phyloP scores from a whole-genome alignment of 2,329 filamentous ascomycete species.

The Talaromyces sp. region DNA sequence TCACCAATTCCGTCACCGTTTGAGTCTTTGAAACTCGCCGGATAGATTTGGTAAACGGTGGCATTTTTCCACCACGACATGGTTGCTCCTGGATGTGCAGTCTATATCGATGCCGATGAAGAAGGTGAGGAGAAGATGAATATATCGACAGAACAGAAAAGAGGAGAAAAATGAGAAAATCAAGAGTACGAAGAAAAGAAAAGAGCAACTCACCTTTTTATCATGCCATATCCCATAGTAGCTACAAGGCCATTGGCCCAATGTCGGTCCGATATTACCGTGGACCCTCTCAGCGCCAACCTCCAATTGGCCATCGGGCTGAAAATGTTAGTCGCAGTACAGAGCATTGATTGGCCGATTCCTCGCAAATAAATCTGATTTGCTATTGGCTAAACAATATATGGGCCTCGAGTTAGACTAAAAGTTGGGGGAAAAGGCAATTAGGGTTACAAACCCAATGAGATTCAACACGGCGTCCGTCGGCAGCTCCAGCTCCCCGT shows the following conservation, averaged over 20 bases:
- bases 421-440: background rate
- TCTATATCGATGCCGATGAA: background rate
- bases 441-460: background rate
- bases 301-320: background rate
- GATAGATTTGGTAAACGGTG: slow-evolving; percentile 29
- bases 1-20: slow-evolving; percentile 33
- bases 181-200: background rate
- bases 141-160: background rate
- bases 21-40: slow-evolving; percentile 32
- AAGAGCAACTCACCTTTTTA: background rate
- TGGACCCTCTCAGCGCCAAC: background rate
- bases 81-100: slow-evolving; percentile 22
- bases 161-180: background rate
- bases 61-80: slow-evolving; percentile 37
- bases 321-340: background rate
- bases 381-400: too few relatives aligned
- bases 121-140: background rate
- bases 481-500: background rate
- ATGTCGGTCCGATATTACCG: slow-evolving; percentile 11
- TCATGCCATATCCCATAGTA: background rate
- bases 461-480: background rate
- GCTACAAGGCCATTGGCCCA: slow-evolving; percentile 1
- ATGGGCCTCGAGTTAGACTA: background rate
- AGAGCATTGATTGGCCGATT: background rate
- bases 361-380: background rate